These are phyloP conservation scores for Acanthamoeba lenticulata DNA, from an alignment of 208 protist genomes.

Conservation along the genomic window DNA sequence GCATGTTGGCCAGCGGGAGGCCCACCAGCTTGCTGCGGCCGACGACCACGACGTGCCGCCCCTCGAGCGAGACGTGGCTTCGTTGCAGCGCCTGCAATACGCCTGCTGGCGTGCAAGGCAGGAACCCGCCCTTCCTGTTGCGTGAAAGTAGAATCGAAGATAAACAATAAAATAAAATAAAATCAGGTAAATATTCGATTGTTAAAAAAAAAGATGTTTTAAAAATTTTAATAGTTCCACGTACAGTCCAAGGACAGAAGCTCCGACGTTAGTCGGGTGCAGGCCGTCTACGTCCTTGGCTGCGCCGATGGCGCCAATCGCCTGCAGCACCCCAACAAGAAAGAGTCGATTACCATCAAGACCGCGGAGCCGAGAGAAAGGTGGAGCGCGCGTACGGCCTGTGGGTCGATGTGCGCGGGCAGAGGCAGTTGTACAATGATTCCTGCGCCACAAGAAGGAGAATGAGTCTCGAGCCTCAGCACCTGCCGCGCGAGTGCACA, in stretches of 20 bases:
- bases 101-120: constrained; percentile 96
- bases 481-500: no score
- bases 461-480: no score
- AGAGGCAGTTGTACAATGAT: constrained; percentile 98
- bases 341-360: background rate
- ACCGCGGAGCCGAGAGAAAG: background rate
- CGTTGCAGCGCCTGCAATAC: constrained; percentile 94
- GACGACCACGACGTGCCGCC: constrained; percentile 95
- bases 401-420: constrained; percentile 93
- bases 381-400: background rate
- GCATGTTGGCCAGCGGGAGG: constrained; percentile 93
- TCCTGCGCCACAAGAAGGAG: constrained; percentile 85
- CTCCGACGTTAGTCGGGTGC: constrained; percentile 94
- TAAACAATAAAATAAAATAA: no score
- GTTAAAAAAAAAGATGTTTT: no score
- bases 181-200: no score
- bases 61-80: constrained; percentile 83
- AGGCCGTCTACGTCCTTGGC: constrained; percentile 96
- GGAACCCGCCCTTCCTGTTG: constrained; percentile 78
- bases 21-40: constrained; percentile 93
- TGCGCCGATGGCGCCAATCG: constrained; percentile 62
- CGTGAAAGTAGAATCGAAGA: no score
- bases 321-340: constrained; percentile 74
- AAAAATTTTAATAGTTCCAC: no score
- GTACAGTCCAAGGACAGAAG: constrained; percentile 89